Percentiles rank a stretch among this genome's conserved stretches.
Evolutionary conservation across 2,329 filamentous ascomycete genomes (phyloP).

Genomic region (Curvularia lunata): DNA sequence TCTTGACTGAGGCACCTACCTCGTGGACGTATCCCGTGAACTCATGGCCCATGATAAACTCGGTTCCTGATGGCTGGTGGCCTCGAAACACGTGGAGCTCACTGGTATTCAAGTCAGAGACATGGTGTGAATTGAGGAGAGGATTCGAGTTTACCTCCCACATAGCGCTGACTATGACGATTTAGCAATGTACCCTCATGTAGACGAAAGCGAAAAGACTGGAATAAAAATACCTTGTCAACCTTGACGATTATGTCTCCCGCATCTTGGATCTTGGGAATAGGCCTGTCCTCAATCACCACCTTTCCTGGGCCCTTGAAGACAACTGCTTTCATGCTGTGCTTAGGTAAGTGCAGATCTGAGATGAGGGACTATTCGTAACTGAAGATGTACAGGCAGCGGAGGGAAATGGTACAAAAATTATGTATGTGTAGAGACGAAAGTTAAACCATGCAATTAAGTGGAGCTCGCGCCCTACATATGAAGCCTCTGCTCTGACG

Average conservation of each 20-base stretch:
- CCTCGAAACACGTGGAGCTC: conserved; percentile 89
- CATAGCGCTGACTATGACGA: conserved; percentile 71
- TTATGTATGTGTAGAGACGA: neutral
- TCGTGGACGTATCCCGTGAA: conserved; percentile 79
- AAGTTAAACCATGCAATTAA: neutral
- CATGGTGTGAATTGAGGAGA: neutral
- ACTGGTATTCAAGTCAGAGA: conserved; percentile 53
- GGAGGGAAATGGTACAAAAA: neutral
- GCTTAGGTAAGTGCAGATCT: conserved; percentile 23
- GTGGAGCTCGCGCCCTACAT: conserved; percentile 16
- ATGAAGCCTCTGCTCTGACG: conserved; percentile 22
- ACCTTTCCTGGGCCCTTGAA: conserved; percentile 81
- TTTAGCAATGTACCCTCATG: conserved; percentile 14
- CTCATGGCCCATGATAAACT: conserved; percentile 80
- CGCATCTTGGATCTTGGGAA: conserved; percentile 73
- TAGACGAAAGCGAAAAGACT: too few species aligned
- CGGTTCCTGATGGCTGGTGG: conserved; percentile 71
- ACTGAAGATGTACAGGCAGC: neutral
- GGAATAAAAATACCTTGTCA: conserved; percentile 56
- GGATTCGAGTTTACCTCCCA: conserved; percentile 69
- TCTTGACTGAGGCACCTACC: conserved; percentile 70
- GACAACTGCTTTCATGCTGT: conserved; percentile 82
- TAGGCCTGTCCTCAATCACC: conserved; percentile 77
- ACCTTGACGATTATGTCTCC: conserved; percentile 85
- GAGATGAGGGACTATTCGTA: neutral